These are phyloP conservation scores for Blastobotrys ciferrii DNA, from an alignment of 1,139 yeast genomes.

Conservation along the genomic window DNA sequence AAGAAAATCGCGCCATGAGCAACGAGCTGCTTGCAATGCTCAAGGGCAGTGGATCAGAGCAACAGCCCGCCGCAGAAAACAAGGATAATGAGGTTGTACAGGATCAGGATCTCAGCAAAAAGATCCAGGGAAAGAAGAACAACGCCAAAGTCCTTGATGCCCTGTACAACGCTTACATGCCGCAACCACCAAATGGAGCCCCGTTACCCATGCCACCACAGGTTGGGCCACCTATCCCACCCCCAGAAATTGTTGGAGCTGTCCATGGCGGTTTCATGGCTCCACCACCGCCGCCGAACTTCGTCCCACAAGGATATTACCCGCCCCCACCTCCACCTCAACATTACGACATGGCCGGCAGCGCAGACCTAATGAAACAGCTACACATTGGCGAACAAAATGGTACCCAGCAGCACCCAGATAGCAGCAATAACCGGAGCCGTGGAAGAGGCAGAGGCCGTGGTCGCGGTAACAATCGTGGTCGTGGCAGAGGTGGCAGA, in stretches of 20 bases:
- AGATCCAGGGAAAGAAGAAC: slow-evolving; percentile 43
- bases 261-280: slow-evolving; percentile 1
- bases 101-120: slow-evolving; percentile 1
- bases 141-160: slow-evolving; percentile 43
- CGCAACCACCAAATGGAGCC: slow-evolving; percentile 24
- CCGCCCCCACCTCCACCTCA: slow-evolving; percentile 26
- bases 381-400: slow-evolving; percentile 23
- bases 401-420: slow-evolving; percentile 9
- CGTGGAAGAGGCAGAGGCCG: slow-evolving; percentile 36
- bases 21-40: slow-evolving; percentile 44
- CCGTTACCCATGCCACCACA: slow-evolving; percentile 30
- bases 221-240: slow-evolving; percentile 29
- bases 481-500: slow-evolving; percentile 22
- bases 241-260: slow-evolving; percentile 16
- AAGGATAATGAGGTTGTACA: slow-evolving; percentile 21
- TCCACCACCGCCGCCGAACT: slow-evolving; percentile 20
- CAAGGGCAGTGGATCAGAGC: slow-evolving; percentile 32
- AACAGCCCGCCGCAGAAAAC: slow-evolving; percentile 9
- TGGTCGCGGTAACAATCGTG: slow-evolving; percentile 34
- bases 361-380: slow-evolving; percentile 34
- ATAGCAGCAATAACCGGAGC: slow-evolving; percentile 24
- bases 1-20: slow-evolving; percentile 15
- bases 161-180: slow-evolving; percentile 34
- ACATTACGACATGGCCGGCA: slow-evolving; percentile 28
- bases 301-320: slow-evolving; percentile 25